Evolutionary conservation across 768 basidiomycete species (phyloP).

Genomic region (Hygrocybe punicea): DNA sequence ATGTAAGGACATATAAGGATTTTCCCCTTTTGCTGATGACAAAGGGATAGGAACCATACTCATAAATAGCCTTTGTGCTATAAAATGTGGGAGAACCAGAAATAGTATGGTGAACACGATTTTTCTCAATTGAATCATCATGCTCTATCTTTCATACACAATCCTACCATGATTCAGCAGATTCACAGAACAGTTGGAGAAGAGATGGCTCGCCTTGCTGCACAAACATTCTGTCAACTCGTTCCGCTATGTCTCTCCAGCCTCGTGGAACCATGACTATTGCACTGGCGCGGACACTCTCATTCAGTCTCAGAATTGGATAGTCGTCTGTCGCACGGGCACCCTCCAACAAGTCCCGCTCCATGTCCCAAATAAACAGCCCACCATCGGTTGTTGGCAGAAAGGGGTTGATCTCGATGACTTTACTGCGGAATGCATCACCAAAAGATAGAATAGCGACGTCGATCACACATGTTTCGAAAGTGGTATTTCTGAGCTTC

Average conservation of each 20-base stretch:
- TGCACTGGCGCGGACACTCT: constrained; percentile 8
- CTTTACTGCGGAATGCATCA: neutral
- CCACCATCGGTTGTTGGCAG: constrained; percentile 18
- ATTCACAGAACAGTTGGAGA: no score
- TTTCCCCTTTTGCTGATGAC: no score
- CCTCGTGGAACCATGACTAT: constrained; percentile 12
- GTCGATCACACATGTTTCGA: no score
- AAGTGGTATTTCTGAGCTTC: neutral
- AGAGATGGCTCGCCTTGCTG: no score
- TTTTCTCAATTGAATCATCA: no score
- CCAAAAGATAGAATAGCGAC: neutral
- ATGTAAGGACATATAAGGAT: no score
- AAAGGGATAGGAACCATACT: no score
- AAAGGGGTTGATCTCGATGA: constrained; percentile 19
- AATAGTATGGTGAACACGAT: no score
- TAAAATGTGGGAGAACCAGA: no score
- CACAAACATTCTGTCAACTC: constrained; percentile 2
- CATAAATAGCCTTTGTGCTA: no score
- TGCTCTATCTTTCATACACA: no score
- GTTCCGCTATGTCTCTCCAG: constrained; percentile 11
- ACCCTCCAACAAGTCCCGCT: constrained; percentile 15
- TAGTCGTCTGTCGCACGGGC: constrained; percentile 2
- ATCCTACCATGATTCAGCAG: no score
- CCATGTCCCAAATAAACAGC: constrained; percentile 16
- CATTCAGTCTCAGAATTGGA: constrained; percentile 10